Percentiles rank a stretch among this genome's conserved stretches.
phyloP scores from a whole-genome alignment of 129 eudicot species.

The Helichrysum umbraculigerum region DNA sequence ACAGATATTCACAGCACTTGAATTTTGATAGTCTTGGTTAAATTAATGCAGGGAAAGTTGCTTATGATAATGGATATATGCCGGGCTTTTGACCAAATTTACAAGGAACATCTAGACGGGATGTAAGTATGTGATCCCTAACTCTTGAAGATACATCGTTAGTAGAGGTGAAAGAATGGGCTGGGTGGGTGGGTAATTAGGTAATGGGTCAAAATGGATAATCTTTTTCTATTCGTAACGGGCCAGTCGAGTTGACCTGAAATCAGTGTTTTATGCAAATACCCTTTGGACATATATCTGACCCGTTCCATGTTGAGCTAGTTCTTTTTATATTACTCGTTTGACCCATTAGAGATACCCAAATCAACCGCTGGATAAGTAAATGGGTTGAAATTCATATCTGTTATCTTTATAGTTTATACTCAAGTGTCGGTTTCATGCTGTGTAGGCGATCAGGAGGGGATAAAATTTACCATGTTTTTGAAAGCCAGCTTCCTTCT shows the following conservation, averaged over 20 bases:
- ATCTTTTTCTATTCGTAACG: neutral
- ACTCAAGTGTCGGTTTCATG: neutral
- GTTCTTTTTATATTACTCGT: neutral
- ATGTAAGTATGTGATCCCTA: constrained; percentile 31
- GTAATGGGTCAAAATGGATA: neutral
- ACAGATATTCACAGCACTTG: neutral
- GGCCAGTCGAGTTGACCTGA: neutral
- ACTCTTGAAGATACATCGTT: neutral
- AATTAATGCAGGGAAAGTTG: constrained; percentile 38
- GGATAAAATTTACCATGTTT: constrained; percentile 73
- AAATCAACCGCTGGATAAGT: neutral
- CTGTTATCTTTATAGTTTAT: neutral
- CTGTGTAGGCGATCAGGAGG: constrained; percentile 74
- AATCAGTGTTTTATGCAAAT: neutral
- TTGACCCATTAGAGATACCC: neutral
- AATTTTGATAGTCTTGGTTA: neutral
- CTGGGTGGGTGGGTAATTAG: neutral
- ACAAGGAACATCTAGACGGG: constrained; percentile 54
- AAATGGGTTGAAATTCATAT: neutral
- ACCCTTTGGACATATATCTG: neutral
- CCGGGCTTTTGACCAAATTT: constrained; percentile 49
- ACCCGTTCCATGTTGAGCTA: neutral
- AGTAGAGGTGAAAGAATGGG: neutral
- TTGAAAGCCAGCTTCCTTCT: constrained; percentile 75
- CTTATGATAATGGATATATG: constrained; percentile 51